These are phyloP conservation scores for Chimonanthus salicifolius DNA, from an alignment of 164 flowering plant species.

Conservation along the genomic window DNA sequence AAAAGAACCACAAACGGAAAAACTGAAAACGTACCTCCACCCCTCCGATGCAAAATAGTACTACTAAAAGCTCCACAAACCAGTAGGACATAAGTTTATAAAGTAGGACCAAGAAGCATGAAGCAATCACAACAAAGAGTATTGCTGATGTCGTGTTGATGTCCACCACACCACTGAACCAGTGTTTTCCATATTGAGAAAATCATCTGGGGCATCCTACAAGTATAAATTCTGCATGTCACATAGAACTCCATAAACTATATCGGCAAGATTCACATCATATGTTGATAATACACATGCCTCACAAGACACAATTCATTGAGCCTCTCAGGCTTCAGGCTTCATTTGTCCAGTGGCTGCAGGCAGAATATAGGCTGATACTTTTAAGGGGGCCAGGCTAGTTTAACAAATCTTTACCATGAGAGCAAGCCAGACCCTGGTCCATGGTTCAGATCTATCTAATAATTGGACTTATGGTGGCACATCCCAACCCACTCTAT, in stretches of 20 bases:
- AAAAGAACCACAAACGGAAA: background rate
- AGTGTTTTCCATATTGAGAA: slow-evolving; percentile 25
- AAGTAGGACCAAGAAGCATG: slow-evolving; percentile 82
- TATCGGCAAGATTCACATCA: background rate
- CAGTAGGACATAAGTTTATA: slow-evolving; percentile 92
- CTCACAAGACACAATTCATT: background rate
- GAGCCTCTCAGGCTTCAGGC: background rate
- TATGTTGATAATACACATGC: background rate
- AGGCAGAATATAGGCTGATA: background rate
- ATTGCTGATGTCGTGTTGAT: slow-evolving; percentile 78
- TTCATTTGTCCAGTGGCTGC: background rate
- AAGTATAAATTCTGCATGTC: background rate
- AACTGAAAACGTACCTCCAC: slow-evolving; percentile 60
- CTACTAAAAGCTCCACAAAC: slow-evolving; percentile 90
- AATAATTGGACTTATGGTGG: background rate
- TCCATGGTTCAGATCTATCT: background rate
- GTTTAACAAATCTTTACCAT: background rate
- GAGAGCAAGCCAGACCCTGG: background rate
- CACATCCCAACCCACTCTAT: background rate
- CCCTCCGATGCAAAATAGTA: slow-evolving; percentile 96
- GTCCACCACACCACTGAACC: slow-evolving; percentile 64
- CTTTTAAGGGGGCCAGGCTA: background rate
- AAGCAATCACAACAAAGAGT: slow-evolving; percentile 80
- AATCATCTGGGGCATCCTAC: slow-evolving; percentile 81
- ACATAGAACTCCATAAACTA: background rate